Evolutionary conservation across 768 basidiomycete genomes (phyloP).

Genomic region (Macrolepiota albuminosa): DNA sequence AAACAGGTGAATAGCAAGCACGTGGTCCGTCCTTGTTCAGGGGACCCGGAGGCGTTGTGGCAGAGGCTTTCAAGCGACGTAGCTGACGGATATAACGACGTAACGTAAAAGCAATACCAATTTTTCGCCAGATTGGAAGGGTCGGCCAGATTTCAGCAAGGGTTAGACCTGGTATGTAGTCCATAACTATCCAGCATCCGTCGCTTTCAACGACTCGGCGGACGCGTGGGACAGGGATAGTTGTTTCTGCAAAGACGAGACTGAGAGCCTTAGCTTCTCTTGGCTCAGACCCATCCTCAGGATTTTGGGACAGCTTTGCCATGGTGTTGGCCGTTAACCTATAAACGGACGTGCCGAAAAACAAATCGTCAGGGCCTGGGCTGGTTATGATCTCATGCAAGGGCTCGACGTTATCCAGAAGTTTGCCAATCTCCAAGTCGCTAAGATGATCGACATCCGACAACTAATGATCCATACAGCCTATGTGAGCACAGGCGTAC

Average conservation of each 20-base stretch:
- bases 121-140: constrained; percentile 11
- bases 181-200: constrained; percentile 9
- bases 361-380: neutral
- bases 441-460: neutral
- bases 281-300: neutral
- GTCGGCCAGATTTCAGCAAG: constrained; percentile 14
- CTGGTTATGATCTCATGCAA: neutral
- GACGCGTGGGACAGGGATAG: no score
- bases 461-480: neutral
- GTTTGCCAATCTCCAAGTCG: neutral
- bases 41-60: no score
- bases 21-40: neutral
- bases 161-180: constrained; percentile 14
- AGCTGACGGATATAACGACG: no score
- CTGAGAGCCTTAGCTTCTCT: no score
- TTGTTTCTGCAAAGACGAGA: no score
- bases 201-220: no score
- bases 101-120: no score
- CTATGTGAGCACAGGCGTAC: neutral
- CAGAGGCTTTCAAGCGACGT: no score
- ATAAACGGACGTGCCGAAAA: neutral
- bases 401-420: neutral
- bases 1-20: neutral
- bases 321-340: neutral
- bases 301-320: neutral